Base-by-base conservation (phyloP, 202 grass and related monocot species). In the Saccharum hybrid region DNA sequence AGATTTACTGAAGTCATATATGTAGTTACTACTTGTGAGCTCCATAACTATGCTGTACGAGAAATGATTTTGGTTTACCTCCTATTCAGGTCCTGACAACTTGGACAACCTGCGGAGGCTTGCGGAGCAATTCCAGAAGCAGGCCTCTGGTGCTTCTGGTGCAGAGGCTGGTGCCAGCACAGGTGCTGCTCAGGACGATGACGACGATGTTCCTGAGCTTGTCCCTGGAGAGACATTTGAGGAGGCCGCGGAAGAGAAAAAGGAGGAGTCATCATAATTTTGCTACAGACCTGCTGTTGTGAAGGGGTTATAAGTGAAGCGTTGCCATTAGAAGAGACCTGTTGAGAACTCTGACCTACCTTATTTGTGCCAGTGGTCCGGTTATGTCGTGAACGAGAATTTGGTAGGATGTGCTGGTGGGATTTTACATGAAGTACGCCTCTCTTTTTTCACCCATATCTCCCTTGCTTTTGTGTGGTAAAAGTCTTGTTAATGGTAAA, bases 81-180 rank as follows among this genome's bases (percentile, higher is more conserved):
- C 71, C 66, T 26, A 26, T 87, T 66, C 73, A 97, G 95, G 95
- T 21, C 92, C 95, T 56, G 95, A 97, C 79, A 97, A 97, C 83
- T 88, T 97, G 82, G 95, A 97, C 67, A 97, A 97, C 87, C 83
- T 97, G 65, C 73, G 88, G 88, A 94, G 88, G 88, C 84, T 97
- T 67, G 95, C 95, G 0, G 94, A 94, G 84, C 92, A 97, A 79
- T 94, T 97, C 85, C 92, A 97, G 81, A 94, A 90, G 92, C 92
- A 94, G 77, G 90, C 63, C 61, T 72, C 84, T 74, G 88, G 89
- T 63, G 80, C 84, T 80, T 65, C 90, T 59, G 77, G 76, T 66
- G 51, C 72, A 13, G 80, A 77, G 73, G 84, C 78, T 80, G 85
- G 72, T 90, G 81, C 81, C 28, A 70, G 75, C 60, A 14, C 77